Base-by-base conservation (phyloP, 345 rosid genomes). In the Gossypium rotundifolium region DNA sequence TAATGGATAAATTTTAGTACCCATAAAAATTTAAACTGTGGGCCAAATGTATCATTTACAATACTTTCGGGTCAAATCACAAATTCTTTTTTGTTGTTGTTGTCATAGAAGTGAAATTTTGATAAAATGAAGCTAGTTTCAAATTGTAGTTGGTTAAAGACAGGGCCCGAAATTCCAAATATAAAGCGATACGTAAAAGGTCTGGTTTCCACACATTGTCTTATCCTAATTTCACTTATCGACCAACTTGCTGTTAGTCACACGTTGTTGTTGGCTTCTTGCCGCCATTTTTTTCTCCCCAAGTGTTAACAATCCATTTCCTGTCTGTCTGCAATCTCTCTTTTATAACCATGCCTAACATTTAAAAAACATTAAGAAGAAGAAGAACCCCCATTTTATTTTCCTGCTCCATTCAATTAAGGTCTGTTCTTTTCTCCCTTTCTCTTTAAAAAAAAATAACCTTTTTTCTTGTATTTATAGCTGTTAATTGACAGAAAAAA, bases 121-220 rank as follows among this genome's bases (percentile, higher is more conserved):
- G 57, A 52, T 17, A 52, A 14, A 52, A 16, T 16, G 7, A 52
- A 52, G 57, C 10, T 8, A 52, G 17, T 17, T 5, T 14, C 17
- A 52, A 52, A 14, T 52, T 52, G 3, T 52, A 14, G 2, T 17
- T 52, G 22, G 17, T 54, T 7, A 17, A 54, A 54, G 22, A n/a
- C 9, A 27, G 14, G n/a, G 14, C 7, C 65, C 17, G 20, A 16
- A 9, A 52, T 52, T 52, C 55, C 55, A 1, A 8, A 14, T 52
- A 16, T 52, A 16, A 42, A 44, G 13, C n/a, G 42, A 48, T 51
- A 69, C 73, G 73, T 69, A 69, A 51, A 51, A 69, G 59, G 60
- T 51, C 45, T 51, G 27, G 72, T 27, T 51, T 69, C 72, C 72
- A 69, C 60, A 69, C 59, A 27, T 51, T 69, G 60, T 69, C 60